Base-by-base conservation (phyloP, 257 asterid genomes). In the Fraxinus quadrangulata region DNA sequence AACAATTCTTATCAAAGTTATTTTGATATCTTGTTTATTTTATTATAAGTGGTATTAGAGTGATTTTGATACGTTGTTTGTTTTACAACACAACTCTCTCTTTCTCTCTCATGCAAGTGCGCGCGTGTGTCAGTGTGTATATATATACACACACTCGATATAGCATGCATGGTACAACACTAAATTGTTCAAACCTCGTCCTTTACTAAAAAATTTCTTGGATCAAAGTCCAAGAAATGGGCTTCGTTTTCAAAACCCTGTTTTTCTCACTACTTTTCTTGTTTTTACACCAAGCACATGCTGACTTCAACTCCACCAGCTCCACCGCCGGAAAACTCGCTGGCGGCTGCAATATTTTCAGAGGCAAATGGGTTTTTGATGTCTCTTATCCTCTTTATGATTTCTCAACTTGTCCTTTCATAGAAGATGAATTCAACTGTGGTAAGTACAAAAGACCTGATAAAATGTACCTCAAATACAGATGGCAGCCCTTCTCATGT, bases 401-500 rank as follows among this genome's bases (percentile, higher is more conserved):
- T 78, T 88, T 28, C 84, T 84, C 96, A 6, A 80, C 63, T 0
- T 95, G 99, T 63, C 99, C 98, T 75, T 93, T 91, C 81, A 86
- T 95, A 14, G 98, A 93, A 12, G 87, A 87, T 23, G 91, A 88
- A 75, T 95, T 95, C 90, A 93, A 95, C 81, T 95, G 99, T 77
- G 87, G 82, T 17, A 85, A 89, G 83, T 89, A 86, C 88, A 89
- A 82, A 19, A 83, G 99, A 49, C 98, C 98, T 33, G 98, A 95
- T 84, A 87, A 72, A 28, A 71, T 16, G 45, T 95, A 91, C 82
- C 97, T 92, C 80, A 95, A 90, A 75, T 95, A 91, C 68, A 78
- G 98, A 72, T 95, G 99, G 99, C 97, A 95, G 78, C 99, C 99
- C 11, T 87, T 79, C 82, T 89, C 93, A 21, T 95, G 99, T 81